Percentiles rank a stretch among this genome's conserved stretches.
Conservation (phyloP, 2,329 filamentous ascomycete genomes). For the Colletotrichum scovillei region DNA sequence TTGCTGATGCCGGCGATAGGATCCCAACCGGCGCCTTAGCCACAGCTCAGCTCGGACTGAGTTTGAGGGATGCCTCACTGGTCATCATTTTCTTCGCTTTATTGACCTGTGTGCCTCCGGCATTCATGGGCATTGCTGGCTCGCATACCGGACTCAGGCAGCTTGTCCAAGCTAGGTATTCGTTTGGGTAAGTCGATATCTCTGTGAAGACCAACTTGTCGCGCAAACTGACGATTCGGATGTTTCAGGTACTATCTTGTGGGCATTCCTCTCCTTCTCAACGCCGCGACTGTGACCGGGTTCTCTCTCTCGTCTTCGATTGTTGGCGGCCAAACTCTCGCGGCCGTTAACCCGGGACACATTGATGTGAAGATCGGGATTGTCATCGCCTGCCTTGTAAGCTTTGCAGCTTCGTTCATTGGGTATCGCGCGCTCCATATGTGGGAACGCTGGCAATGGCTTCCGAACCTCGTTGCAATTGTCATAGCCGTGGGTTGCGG, state of each 20-base stretch:
- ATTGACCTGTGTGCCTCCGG: slow-evolving; percentile 63
- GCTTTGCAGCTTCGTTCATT: slow-evolving; percentile 64
- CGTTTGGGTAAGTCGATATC: slow-evolving; percentile 58
- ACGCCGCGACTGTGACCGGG: slow-evolving; percentile 67
- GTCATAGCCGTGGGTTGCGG: slow-evolving; percentile 65
- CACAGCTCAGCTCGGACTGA: slow-evolving; percentile 63
- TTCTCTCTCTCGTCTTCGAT: slow-evolving; percentile 68
- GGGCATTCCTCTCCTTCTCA: slow-evolving; percentile 63
- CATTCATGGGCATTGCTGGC: slow-evolving; percentile 65
- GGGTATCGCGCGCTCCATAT: slow-evolving; percentile 66
- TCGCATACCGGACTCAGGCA: slow-evolving; percentile 69
- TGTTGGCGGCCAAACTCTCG: slow-evolving; percentile 65
- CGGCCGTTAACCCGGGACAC: slow-evolving; percentile 54
- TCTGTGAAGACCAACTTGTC: not conserved
- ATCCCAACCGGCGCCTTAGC: slow-evolving; percentile 70
- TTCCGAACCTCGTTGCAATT: slow-evolving; percentile 64
- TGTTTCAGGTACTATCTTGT: slow-evolving; percentile 59
- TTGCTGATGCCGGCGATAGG: slow-evolving; percentile 42
- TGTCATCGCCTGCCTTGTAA: slow-evolving; percentile 64
- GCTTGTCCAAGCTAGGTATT: slow-evolving; percentile 70
- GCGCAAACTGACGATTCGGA: not conserved
- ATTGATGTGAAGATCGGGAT: slow-evolving; percentile 67
- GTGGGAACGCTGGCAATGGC: slow-evolving; percentile 68
- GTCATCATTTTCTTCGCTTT: slow-evolving; percentile 70
- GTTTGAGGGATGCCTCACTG: slow-evolving; percentile 65